Percentiles rank a stretch among this genome's conserved stretches.
Conservation (phyloP, 1,139 yeast genomes). For the Lodderomyces elongisporus region DNA sequence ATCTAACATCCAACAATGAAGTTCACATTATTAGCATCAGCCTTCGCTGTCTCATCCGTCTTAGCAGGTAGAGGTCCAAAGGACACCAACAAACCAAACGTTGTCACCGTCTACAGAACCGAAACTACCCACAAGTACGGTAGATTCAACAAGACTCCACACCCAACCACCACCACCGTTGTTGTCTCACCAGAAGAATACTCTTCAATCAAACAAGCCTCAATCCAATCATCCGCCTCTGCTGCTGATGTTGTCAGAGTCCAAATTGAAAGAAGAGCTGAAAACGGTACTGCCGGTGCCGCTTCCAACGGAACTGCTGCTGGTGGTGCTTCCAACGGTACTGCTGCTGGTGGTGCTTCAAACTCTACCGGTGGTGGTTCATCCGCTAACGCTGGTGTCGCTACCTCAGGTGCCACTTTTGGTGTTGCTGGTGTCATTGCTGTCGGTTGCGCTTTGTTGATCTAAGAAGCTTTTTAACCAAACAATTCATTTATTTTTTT, state of each 20-base stretch:
- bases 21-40: slow-evolving; percentile 9
- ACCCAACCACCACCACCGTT: slow-evolving; percentile 23
- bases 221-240: slow-evolving; percentile 6
- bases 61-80: slow-evolving; percentile 10
- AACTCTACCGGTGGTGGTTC: slow-evolving; percentile 28
- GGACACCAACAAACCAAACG: slow-evolving; percentile 6
- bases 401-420: slow-evolving; percentile 21
- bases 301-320: slow-evolving; percentile 34
- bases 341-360: slow-evolving; percentile 25
- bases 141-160: slow-evolving; percentile 46
- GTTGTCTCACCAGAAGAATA: slow-evolving; percentile 17
- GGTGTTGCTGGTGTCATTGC: slow-evolving; percentile 36
- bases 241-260: slow-evolving; percentile 5
- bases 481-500: background rate
- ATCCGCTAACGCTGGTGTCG: slow-evolving; percentile 24
- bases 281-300: slow-evolving; percentile 17
- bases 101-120: slow-evolving; percentile 10
- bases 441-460: slow-evolving; percentile 28
- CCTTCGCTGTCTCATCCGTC: slow-evolving; percentile 9
- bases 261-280: slow-evolving; percentile 7
- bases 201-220: slow-evolving; percentile 31
- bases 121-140: slow-evolving; percentile 23
- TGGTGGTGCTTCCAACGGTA: slow-evolving; percentile 20
- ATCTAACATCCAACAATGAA: no score
- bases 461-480: no score